Percentiles rank a stretch among this genome's conserved stretches.
These are phyloP conservation scores for Fagus sylvatica DNA, from an alignment of 306 rosid species.

Conservation along the genomic window DNA sequence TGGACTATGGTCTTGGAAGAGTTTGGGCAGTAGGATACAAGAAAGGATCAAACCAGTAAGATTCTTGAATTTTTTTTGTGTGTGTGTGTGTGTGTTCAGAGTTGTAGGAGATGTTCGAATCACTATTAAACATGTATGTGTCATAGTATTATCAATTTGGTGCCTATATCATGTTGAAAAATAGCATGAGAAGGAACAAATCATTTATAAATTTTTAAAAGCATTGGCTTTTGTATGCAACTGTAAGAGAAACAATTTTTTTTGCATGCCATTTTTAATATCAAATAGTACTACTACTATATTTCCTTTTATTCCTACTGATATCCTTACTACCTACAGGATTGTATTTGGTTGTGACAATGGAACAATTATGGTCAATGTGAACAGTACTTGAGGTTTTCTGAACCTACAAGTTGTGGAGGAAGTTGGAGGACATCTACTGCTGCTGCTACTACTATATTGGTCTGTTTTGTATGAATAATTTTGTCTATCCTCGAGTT, in stretches of 20 bases:
- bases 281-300: neutral
- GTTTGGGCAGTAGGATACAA: constrained; percentile 40
- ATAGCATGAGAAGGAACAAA: neutral
- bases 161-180: no score
- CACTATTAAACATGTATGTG: neutral
- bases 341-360: constrained; percentile 37
- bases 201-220: neutral
- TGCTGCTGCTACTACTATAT: neutral
- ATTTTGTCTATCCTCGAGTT: neutral
- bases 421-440: neutral
- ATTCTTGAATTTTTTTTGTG: neutral
- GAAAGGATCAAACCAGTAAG: constrained; percentile 40
- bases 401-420: neutral
- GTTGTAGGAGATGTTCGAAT: neutral
- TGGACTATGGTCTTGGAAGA: constrained; percentile 37
- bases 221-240: neutral
- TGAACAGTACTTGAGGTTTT: neutral
- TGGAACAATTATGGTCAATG: constrained; percentile 22
- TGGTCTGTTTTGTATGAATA: neutral
- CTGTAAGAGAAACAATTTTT: no score
- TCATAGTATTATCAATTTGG: neutral
- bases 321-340: constrained; percentile 17
- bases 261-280: neutral
- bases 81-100: neutral
- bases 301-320: neutral